Evolutionary conservation across 805 yeast species (phyloP).

Genomic region (Metschnikowia amazonensis): DNA sequence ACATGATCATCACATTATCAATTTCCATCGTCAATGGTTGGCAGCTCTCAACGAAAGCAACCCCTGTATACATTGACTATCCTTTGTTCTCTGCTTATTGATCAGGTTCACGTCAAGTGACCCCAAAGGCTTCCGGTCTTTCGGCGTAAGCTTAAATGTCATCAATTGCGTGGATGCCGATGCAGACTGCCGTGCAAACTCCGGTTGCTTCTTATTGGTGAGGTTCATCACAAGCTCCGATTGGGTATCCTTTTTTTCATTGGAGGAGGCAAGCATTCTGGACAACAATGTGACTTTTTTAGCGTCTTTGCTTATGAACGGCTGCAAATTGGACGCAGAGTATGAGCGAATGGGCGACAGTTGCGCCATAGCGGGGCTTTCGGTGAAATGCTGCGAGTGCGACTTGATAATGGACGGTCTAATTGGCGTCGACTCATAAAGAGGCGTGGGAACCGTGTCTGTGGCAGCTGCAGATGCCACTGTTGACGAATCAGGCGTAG

Average conservation of each 20-base stretch:
- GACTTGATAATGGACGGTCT: slow-evolving; percentile 13
- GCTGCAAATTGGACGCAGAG: slow-evolving; percentile 14
- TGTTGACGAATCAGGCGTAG: slow-evolving; percentile 28
- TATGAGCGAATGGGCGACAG: slow-evolving; percentile 15
- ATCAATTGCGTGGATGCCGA: slow-evolving; percentile 17
- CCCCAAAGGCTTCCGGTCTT: slow-evolving; percentile 18
- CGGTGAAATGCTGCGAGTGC: slow-evolving; percentile 11
- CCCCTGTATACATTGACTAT: slow-evolving; percentile 18
- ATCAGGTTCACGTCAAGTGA: slow-evolving; percentile 11
- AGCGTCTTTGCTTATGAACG: slow-evolving; percentile 2
- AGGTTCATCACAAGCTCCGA: slow-evolving; percentile 16
- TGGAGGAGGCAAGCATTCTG: slow-evolving; percentile 10
- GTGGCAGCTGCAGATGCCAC: slow-evolving; percentile 1
- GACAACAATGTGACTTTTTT: slow-evolving; percentile 8
- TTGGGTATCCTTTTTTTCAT: slow-evolving; percentile 6
- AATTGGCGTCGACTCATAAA: slow-evolving; percentile 14
- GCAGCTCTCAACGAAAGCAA: slow-evolving; percentile 18
- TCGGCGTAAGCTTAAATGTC: slow-evolving; percentile 17
- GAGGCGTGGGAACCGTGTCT: slow-evolving; percentile 7
- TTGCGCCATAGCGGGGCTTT: slow-evolving; percentile 15
- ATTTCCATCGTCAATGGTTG: slow-evolving; percentile 9
- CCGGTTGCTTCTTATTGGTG: slow-evolving; percentile 20
- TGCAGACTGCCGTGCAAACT: slow-evolving; percentile 16
- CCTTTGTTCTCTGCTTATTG: slow-evolving; percentile 11
- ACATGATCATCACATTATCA: too few species aligned